Evolutionary conservation across 1,139 yeast species (phyloP), one percentile per base, ranked within the genome.

Genomic region (Geotrichum reessii): DNA sequence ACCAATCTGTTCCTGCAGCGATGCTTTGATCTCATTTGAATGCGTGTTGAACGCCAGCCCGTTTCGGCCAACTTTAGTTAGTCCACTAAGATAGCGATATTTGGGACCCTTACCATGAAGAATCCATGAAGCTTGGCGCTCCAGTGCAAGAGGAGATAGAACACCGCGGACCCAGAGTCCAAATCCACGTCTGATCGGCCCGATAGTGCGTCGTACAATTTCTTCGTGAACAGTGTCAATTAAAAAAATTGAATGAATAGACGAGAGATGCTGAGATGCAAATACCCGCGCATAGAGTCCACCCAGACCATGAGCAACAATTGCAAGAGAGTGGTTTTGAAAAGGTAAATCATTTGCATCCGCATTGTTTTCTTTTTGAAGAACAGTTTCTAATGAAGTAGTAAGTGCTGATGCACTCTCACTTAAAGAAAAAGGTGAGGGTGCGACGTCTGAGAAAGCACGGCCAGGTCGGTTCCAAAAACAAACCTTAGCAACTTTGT

Each of bases 391-490:
- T 28, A 56, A 37, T 0, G 92, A 95, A 62, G 84, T 83, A 42
- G 78, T 71, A 55, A 90, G 76, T 46, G 84, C 78, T 59, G 87
- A 92, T 2, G 83, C 79, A 0, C 81, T 77, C 60, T 84, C 81
- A 1, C 88, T 85, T 6, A 88, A 76, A 0, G 93, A 86, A 7
- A 80, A 73, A 2, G 95, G 95, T 1, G 91, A 84, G 0, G 95
- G 95, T 0, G 92, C 85, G 57, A 86, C 81, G 65, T 89, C 96
- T 8, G 93, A 85, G 67, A 86, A 83, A 0, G 88, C 96, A 65
- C 81, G 81, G 0, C 97, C 97, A 1, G 96, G 96, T 50, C 96
- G 77, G 65, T 90, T 96, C 83, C 93, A 90, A 58, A 85, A 78
- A 73, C 97, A 90, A 62, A 85, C 87, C 47, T 91, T 77, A 48